Base-by-base conservation (phyloP, 306 rosid genomes). In the Abrus precatorius region DNA sequence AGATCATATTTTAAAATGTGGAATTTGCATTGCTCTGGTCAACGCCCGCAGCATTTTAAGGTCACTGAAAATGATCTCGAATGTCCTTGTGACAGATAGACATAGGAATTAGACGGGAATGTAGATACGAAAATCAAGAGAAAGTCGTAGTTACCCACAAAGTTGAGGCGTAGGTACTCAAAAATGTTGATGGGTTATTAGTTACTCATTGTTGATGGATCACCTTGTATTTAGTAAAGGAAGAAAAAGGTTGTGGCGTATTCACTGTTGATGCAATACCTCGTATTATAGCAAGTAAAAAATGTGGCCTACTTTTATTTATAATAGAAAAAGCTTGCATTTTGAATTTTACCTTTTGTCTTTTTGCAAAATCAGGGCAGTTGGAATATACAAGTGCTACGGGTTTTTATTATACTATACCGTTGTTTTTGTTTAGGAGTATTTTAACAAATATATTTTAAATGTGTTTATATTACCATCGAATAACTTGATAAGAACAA, bases 11-110 rank as follows among this genome's bases (percentile, higher is more conserved):
- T 88, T 45, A 85, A 69, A 63, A 88, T 88, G 91, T 88, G 89
- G 89, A 88, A 83, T 78, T 74, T 88, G 83, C 87, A 88, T 57
- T 88, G 89, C 83, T 80, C 86, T 59, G 88, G 91, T 56, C 89
- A 85, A 40, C 86, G 85, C 43, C 89, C 91, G 2, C 89, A 80
- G n/a, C 91, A 86, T 54, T 85, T 88, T 30, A 88, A 88, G 83
- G 89, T 88, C 34, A 78, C 79, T 7, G 91, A 88, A 84, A 85
- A 85, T 75, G 91, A 88, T 71, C 38, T 78, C 0, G 91, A 88
- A 33, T 88, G 85, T 33, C 91, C 91, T 49, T 83, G 65, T 81
- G 89, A 85, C 82, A 81, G 82, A 69, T 88, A 88, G 89, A 55
- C 64, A 54, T 72, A 77, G 84, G 82, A 72, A 62, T 70, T 86